These are phyloP conservation scores for Talaromyces ruber DNA, from an alignment of 495 filamentous ascomycete genomes.

Conservation along the genomic window DNA sequence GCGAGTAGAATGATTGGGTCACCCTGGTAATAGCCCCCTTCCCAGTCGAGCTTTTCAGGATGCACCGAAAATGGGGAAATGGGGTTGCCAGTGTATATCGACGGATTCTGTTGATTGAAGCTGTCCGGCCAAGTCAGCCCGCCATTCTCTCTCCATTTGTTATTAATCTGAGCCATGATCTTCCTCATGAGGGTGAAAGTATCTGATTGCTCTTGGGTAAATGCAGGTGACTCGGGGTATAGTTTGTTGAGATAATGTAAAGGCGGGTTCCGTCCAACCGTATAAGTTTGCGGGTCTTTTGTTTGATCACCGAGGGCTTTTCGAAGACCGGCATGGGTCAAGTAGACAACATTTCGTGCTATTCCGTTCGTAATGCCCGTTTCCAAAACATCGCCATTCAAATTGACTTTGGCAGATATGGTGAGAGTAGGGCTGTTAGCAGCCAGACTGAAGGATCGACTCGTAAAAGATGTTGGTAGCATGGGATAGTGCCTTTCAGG, in stretches of 20 bases:
- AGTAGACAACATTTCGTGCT: constrained; percentile 60
- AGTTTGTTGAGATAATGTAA: constrained; percentile 10
- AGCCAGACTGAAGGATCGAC: constrained; percentile 59
- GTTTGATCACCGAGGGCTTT: constrained; percentile 33
- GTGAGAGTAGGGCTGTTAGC: constrained; percentile 63
- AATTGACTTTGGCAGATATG: constrained; percentile 66
- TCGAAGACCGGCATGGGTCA: constrained; percentile 55
- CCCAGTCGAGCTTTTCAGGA: not conserved
- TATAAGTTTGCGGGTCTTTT: constrained; percentile 10
- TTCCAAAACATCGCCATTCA: constrained; percentile 59
- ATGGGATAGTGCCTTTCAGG: constrained; percentile 67
- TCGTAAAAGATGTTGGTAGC: constrained; percentile 52
- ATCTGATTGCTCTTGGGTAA: constrained; percentile 24
- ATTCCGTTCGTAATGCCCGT: constrained; percentile 62
- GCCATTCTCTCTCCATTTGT: constrained; percentile 28
- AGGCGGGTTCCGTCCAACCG: constrained; percentile 31
- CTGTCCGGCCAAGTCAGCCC: constrained; percentile 16
- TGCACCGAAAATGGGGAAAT: not conserved
- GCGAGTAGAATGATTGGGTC: constrained; percentile 45
- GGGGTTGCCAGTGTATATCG: constrained; percentile 19
- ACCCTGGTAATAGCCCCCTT: constrained; percentile 31
- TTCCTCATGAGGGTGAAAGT: constrained; percentile 31
- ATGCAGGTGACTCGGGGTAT: constrained; percentile 6
- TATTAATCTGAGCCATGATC: constrained; percentile 33
- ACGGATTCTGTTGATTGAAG: constrained; percentile 16